Base-by-base conservation (phyloP, 2,329 filamentous ascomycete species). In the Apiospora arundinis region DNA sequence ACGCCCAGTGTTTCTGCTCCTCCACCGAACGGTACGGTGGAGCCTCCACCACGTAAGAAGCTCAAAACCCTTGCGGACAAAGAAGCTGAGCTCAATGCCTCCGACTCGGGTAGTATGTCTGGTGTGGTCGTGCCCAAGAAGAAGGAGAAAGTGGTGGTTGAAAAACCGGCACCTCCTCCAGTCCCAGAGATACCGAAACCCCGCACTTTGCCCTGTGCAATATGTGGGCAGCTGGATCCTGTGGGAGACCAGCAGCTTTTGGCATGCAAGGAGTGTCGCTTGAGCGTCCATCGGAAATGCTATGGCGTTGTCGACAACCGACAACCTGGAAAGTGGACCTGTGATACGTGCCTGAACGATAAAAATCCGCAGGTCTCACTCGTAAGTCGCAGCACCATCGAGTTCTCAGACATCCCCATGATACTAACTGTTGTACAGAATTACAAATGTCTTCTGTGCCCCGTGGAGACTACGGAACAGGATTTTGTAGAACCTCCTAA, bases 261-360 rank as follows among this genome's bases (percentile, higher is more conserved):
- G 21, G 90, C 92, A 52, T 99, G 96, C 81, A 89, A 90, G 67
- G 94, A 97, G 78, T 99, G 96, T 81, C 92, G 94, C 69, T 84
- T 99, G 81, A 95, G 95, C 4, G 95, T 98, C 32, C 96, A 99
- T 81, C 92, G 93, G 70, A 90, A 91, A 73, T 99, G 96, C 82
- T 99, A 98, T 79, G 96, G 96, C n/a, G 87, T 98, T 44, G 75
- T 89, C 49, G 90, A 92, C 65, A 90, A 92, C 71, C 90, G 93
- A 56, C 88, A 87, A 70, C 88, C 90, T 44, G 89, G 87, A 63
- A 97, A 97, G 82, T 99, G 96, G 96, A 90, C 92, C 52, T 99
- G 96, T 81, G 96, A 98, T 82, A 97, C 95, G 89, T 99, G 96
- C 82, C 87, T 91, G 48, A 99, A 99, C 78, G 96, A 99, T 80